A percentile compares a stretch with the other conserved stretches of the same genome.
Evolutionary conservation across 371 early-diverging fungal species (phyloP).

Genomic region (Rhizopus microsporus): DNA sequence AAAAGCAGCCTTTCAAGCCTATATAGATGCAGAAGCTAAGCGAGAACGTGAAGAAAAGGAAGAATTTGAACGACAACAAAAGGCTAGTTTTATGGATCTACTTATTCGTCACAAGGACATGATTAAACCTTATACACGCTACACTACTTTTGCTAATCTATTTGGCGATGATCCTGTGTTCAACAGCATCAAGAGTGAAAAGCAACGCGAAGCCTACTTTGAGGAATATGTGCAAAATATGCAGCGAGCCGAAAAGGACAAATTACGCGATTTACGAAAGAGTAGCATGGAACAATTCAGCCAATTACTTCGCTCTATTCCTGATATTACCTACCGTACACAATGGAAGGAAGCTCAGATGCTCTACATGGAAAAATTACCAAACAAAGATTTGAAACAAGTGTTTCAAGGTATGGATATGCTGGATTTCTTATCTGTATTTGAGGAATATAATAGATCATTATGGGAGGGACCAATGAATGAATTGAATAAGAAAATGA

Average conservation of each 20-base stretch:
- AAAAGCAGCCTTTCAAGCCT: conserved; percentile 78
- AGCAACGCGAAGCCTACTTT: conserved; percentile 59
- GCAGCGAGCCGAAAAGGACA: conserved; percentile 63
- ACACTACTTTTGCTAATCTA: conserved; percentile 51
- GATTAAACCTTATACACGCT: conserved; percentile 54
- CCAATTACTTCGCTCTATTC: conserved; percentile 55
- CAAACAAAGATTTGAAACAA: conserved; percentile 55
- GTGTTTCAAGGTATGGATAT: conserved; percentile 74
- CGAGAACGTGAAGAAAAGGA: conserved; percentile 53
- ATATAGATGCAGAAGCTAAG: conserved; percentile 58
- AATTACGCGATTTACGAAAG: conserved; percentile 60
- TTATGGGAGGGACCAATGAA: conserved; percentile 65
- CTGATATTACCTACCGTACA: conserved; percentile 66
- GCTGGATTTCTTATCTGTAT: conserved; percentile 78
- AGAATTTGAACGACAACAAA: conserved; percentile 46
- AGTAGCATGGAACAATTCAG: conserved; percentile 66
- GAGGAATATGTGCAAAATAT: conserved; percentile 66
- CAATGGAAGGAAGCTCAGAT: conserved; percentile 70
- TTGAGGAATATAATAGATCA: conserved; percentile 73
- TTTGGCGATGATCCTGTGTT: conserved; percentile 53
- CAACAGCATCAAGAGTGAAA: conserved; percentile 45
- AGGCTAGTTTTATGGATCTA: conserved; percentile 41
- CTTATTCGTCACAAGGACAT: conserved; percentile 38
- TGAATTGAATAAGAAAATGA: conserved; percentile 37
- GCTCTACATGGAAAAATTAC: conserved; percentile 33